Base-by-base conservation (phyloP, 139 green algal species). In the Volvox africanus region DNA sequence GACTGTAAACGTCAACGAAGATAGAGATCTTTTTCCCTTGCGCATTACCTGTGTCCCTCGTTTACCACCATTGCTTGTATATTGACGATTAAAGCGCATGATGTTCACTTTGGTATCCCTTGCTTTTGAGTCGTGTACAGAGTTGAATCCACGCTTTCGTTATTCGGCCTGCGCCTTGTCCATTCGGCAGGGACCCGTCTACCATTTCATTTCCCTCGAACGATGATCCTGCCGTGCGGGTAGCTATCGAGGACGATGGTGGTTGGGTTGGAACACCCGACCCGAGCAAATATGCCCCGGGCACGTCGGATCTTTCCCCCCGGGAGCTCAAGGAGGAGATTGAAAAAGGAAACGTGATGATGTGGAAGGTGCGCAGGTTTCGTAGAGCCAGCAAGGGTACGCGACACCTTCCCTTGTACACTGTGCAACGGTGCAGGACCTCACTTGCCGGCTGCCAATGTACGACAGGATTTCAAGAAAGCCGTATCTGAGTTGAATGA, bases 221-320 rank as follows among this genome's bases (percentile, higher is more conserved):
- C 16, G 68, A 88, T 21, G 86, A 85, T 1, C 78, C 88, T 19
- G 69, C 82, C 18, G 82, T 78, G 16, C 19, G 50, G 22, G 30
- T 22, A 0, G 50, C 44, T 35, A 6, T 75, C 16, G 30, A 73
- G 44, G n/a, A 73, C 22, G 78, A 92, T 61, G 11, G 50, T 30
- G 92, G 92, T 22, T 93, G 92, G 92, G 55, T 94, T 14, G 92
- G 92, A 35, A 93, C 75, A 11, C 92, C 92, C 12, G 92, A 94
- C 86, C 89, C 92, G 32, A 50, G 30, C 65, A 89, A 92, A 61
- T 94, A 85, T 33, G 81, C 81, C 0, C 62, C 89, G 0, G 86
- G 86, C 86, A 94, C 86, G 22, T 86, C 55, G 6, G 6, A 37
- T 2, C 76, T 93, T 32, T 87, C 61, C n/a, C 65, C 62, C 3